These are phyloP conservation scores for Aspergillus sp. DNA, from an alignment of 2,329 filamentous ascomycete species.

Conservation along the genomic window DNA sequence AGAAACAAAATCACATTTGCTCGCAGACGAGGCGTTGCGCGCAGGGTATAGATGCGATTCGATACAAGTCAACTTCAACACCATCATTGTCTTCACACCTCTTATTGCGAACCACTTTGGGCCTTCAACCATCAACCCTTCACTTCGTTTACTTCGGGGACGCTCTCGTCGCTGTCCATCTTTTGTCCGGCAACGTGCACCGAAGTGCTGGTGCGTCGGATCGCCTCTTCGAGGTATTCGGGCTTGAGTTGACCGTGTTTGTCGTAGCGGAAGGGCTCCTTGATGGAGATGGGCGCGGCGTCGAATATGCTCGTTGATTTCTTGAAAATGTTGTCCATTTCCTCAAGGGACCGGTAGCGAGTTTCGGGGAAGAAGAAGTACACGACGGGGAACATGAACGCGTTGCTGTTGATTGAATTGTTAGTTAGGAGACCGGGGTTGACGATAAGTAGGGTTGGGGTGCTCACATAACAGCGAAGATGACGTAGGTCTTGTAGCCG, in stretches of 20 bases:
- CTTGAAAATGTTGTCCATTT: constrained; percentile 68
- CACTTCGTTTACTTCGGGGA: constrained; percentile 12
- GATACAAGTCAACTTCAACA: not conserved
- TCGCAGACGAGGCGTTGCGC: not conserved
- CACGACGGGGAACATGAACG: constrained; percentile 55
- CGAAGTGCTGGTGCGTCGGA: constrained; percentile 23
- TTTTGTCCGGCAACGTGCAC: constrained; percentile 17
- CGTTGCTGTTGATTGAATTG: constrained; percentile 54
- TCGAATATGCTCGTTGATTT: constrained; percentile 51
- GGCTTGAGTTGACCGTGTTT: constrained; percentile 54
- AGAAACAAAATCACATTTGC: not conserved
- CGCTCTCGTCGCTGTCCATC: constrained; percentile 27
- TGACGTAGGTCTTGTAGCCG: constrained; percentile 56
- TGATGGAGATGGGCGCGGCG: constrained; percentile 49
- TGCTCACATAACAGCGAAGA: constrained; percentile 54
- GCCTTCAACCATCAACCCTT: constrained; percentile 6
- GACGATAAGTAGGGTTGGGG: constrained; percentile 3
- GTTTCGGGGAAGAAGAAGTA: constrained; percentile 65
- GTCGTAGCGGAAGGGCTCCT: constrained; percentile 56
- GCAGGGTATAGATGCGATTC: not conserved
- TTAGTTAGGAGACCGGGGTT: constrained; percentile 57
- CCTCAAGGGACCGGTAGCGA: constrained; percentile 62
- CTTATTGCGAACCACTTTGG: not conserved
- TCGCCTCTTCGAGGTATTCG: constrained; percentile 48
- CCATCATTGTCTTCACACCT: no score